Percentiles rank a stretch among this genome's conserved stretches.
Evolutionary conservation across 108 stramenopile genomes (phyloP).

Genomic region (Nitzschia sp.): DNA sequence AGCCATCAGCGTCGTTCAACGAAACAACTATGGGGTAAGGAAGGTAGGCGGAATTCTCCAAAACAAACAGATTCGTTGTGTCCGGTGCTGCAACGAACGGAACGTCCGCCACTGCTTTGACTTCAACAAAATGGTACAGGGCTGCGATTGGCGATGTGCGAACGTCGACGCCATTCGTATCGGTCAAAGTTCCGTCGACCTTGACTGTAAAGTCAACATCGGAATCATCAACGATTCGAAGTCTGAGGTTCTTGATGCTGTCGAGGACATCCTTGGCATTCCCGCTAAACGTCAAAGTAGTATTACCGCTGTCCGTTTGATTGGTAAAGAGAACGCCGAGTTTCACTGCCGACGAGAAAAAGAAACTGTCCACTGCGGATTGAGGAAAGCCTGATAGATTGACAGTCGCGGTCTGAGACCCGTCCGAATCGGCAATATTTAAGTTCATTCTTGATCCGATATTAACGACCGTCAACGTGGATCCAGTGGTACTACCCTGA

Average conservation of each 20-base stretch:
- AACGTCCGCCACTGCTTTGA: constrained; percentile 8
- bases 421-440: constrained; percentile 2
- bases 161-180: neutral
- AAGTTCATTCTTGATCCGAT: neutral
- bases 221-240: neutral
- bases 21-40: neutral
- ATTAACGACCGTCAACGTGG: neutral
- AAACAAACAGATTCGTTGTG: neutral
- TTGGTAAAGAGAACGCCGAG: neutral
- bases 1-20: constrained; percentile 18
- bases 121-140: neutral
- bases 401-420: constrained; percentile 4
- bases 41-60: neutral
- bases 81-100: neutral
- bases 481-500: neutral
- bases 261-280: neutral
- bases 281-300: neutral
- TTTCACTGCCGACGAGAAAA: neutral
- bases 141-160: neutral
- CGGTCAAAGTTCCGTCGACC: neutral
- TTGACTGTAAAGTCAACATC: constrained; percentile 5
- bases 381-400: constrained; percentile 2
- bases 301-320: neutral
- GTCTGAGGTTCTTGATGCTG: neutral
- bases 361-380: neutral